Conservation (phyloP, 148 eudicot genomes). For the Fagopyrum tataricum region DNA sequence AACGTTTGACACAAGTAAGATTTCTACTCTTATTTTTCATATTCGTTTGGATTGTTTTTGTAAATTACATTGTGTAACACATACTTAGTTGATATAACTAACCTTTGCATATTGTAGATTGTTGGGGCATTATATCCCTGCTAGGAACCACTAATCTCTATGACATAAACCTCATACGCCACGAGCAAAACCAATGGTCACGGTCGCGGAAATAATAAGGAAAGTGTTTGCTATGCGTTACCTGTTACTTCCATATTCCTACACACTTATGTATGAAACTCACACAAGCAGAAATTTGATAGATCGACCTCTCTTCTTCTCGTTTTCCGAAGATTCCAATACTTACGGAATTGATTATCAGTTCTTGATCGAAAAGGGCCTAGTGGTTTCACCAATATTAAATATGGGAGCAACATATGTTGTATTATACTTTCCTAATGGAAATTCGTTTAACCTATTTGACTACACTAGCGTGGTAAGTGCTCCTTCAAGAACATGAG, state of each 20-base stretch:
- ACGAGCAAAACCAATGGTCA: slow-evolving; percentile 47
- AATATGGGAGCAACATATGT: slow-evolving; percentile 25
- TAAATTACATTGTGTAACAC: not conserved
- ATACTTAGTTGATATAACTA: not conserved
- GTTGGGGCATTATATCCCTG: slow-evolving; percentile 57
- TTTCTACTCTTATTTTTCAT: not conserved
- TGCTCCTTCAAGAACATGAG: slow-evolving; percentile 14
- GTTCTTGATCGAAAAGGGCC: slow-evolving; percentile 43
- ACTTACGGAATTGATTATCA: slow-evolving; percentile 39
- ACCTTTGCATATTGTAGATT: slow-evolving; percentile 18
- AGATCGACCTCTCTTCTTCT: slow-evolving; percentile 54
- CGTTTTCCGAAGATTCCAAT: slow-evolving; percentile 33
- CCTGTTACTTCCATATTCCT: slow-evolving; percentile 44
- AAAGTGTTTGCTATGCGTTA: slow-evolving; percentile 45
- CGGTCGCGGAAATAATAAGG: slow-evolving; percentile 42
- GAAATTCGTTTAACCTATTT: slow-evolving; percentile 49
- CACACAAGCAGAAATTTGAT: slow-evolving; percentile 39
- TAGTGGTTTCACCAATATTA: slow-evolving; percentile 48
- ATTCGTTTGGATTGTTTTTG: too few species aligned
- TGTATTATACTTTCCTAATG: slow-evolving; percentile 34
- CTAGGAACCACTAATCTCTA: slow-evolving; percentile 54
- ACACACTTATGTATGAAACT: slow-evolving; percentile 50
- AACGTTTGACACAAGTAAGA: slow-evolving; percentile 45
- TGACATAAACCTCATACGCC: slow-evolving; percentile 16
- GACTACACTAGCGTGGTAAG: slow-evolving; percentile 24